Evolutionary conservation across 2,329 filamentous ascomycete species (phyloP).

Genomic region (Orbilia ellipsospora): DNA sequence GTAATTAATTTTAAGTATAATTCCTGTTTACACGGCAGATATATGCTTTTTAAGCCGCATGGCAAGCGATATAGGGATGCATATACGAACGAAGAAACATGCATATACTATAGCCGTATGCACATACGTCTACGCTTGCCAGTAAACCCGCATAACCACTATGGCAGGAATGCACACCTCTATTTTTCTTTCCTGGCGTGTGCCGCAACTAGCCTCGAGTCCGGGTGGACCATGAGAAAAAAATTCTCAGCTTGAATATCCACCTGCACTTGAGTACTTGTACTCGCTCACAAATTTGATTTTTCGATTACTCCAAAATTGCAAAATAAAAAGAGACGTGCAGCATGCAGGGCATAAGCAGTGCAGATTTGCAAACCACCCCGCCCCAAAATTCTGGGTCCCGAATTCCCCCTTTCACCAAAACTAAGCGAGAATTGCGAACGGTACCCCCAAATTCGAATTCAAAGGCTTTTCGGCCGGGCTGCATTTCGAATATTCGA

Average conservation of each 20-base stretch:
- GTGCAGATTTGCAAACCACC: constrained; percentile 25
- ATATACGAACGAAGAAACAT: neutral
- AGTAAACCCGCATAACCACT: neutral
- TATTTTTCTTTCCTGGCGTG: too few species aligned
- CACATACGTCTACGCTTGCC: neutral
- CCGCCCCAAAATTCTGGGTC: neutral
- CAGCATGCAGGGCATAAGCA: constrained; percentile 25
- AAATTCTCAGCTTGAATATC: too few species aligned
- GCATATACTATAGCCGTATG: neutral
- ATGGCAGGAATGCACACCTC: too few species aligned
- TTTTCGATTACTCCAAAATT: constrained; percentile 20
- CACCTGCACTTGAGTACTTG: neutral
- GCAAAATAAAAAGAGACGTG: constrained; percentile 2
- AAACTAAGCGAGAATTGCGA: neutral
- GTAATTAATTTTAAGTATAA: too few species aligned
- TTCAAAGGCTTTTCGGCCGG: neutral
- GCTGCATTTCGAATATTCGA: too few species aligned
- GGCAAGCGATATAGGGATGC: neutral
- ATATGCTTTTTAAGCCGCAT: too few species aligned
- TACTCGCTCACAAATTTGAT: neutral
- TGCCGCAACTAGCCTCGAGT: too few species aligned
- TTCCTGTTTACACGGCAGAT: too few species aligned
- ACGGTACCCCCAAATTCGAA: neutral
- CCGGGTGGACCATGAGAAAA: too few species aligned
- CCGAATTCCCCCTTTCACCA: neutral